Base-by-base conservation (phyloP, 768 basidiomycete genomes). In the Pleurotus tuoliensis region DNA sequence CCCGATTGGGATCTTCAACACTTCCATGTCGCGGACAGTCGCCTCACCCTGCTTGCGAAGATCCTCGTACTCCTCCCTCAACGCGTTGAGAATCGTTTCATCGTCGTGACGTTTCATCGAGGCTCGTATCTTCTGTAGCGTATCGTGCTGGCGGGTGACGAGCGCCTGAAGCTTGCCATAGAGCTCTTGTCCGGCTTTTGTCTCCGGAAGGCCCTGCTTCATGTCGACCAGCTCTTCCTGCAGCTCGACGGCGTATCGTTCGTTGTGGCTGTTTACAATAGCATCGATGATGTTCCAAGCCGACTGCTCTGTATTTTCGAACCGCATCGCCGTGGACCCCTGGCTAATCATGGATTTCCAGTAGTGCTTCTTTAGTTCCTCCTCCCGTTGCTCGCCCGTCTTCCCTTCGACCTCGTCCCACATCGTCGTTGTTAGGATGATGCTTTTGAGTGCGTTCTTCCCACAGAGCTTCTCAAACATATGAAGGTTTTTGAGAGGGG, bases 381-480 rank as follows among this genome's bases (percentile, higher is more conserved):
- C n/a, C 47, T 61, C 57, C n/a, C 60, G 60, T 20, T 20, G 27
- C 16, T 22, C 13, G 6, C 57, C 56, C 4, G 7, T 20, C 16
- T 46, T 30, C 3, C 13, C 15, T 13, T 56, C 47, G 7, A 55
- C 57, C 12, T 56, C 40, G 20, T 58, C 48, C 60, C 60, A 61
- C 57, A 55, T 61, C 13, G 60, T 61, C 3, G 60, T 61, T 9
- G 47, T 43, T 13, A 61, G 46, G 4, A 58, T 43, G 46, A 61
- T 45, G 41, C 58, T 58, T 24, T 49, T 46, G 13, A 58, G 18
- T 13, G 43, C 47, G 15, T 51, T 39, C 25, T 52, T 54, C 2
- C 63, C 62, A 48, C 63, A 66, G 13, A 64, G 24, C 11, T 59
- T 54, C 15, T 47, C 12, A 46, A 66, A 64, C 46, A 57, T 43